Evolutionary conservation across 257 asterid species (phyloP).

Genomic region (Lavandula angustifolia): DNA sequence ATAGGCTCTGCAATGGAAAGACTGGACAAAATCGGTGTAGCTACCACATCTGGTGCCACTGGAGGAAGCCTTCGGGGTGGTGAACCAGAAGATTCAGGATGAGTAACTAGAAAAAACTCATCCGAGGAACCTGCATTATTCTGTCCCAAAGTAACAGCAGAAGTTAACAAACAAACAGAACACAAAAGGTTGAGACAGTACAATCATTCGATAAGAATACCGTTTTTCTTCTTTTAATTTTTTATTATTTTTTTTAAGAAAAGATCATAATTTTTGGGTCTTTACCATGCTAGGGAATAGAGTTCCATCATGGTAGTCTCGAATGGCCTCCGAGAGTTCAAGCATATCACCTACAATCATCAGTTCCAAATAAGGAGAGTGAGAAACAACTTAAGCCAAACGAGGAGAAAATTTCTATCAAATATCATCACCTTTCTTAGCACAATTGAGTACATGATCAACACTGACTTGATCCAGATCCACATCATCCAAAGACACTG

Average conservation of each 20-base stretch:
- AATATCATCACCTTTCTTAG: conserved; percentile 70
- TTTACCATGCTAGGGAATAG: conserved; percentile 87
- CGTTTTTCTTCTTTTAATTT: no score
- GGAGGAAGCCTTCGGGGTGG: conserved; percentile 95
- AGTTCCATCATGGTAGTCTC: conserved; percentile 85
- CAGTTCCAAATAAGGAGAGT: conserved; percentile 25
- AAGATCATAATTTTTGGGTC: conserved; percentile 26
- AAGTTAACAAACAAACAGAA: conserved; percentile 26
- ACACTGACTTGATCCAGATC: conserved; percentile 98
- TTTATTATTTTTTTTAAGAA: conserved; percentile 2
- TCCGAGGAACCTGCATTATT: conserved; percentile 77
- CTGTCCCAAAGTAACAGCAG: conserved; percentile 45
- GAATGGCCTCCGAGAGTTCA: conserved; percentile 93
- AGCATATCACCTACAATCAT: conserved; percentile 69
- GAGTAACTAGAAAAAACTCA: conserved; percentile 86
- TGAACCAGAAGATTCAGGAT: conserved; percentile 77
- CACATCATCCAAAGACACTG: conserved; percentile 93
- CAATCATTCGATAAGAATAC: conserved; percentile 1
- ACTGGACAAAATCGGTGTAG: conserved; percentile 58
- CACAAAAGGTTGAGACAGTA: background rate
- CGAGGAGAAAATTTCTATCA: conserved; percentile 11
- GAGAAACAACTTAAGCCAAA: conserved; percentile 19
- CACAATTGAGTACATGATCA: conserved; percentile 81
- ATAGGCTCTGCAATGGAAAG: conserved; percentile 56
- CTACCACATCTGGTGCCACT: conserved; percentile 45